Conservation (phyloP, 495 filamentous ascomycete species). For the Neurospora discreta region DNA sequence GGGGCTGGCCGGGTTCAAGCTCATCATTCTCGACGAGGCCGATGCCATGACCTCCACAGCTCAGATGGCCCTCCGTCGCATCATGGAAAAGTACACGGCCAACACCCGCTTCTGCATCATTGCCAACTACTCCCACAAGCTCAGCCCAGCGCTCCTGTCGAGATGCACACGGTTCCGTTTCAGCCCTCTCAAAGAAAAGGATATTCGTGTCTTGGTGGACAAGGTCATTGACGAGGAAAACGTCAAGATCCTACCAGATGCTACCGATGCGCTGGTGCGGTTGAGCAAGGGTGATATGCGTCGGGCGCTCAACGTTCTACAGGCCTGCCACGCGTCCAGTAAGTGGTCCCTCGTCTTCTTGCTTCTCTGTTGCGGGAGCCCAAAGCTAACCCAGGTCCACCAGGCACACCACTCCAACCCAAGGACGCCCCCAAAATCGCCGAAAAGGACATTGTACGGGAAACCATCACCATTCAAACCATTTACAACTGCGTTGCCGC, state of each 20-base stretch:
- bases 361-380: too few relatives aligned
- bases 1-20: constrained; percentile 67
- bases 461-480: constrained; percentile 77
- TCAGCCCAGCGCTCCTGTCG: constrained; percentile 87
- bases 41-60: constrained; percentile 96
- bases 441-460: constrained; percentile 51
- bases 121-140: constrained; percentile 97
- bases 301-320: constrained; percentile 85
- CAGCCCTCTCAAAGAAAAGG: constrained; percentile 76
- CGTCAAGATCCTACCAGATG: constrained; percentile 70
- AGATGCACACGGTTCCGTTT: constrained; percentile 94
- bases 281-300: constrained; percentile 96
- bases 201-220: constrained; percentile 76
- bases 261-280: constrained; percentile 66
- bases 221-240: constrained; percentile 81
- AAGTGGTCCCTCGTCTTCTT: constrained; percentile 16
- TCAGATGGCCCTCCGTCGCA: constrained; percentile 91
- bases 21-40: constrained; percentile 96
- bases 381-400: constrained; percentile 7
- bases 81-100: constrained; percentile 99
- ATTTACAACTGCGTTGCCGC: constrained; percentile 98
- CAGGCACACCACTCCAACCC: constrained; percentile 59
- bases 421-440: constrained; percentile 49
- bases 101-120: constrained; percentile 98
- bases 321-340: constrained; percentile 93